Base-by-base conservation (phyloP, 2,329 filamentous ascomycete species). In the Botrytis deweyae region DNA sequence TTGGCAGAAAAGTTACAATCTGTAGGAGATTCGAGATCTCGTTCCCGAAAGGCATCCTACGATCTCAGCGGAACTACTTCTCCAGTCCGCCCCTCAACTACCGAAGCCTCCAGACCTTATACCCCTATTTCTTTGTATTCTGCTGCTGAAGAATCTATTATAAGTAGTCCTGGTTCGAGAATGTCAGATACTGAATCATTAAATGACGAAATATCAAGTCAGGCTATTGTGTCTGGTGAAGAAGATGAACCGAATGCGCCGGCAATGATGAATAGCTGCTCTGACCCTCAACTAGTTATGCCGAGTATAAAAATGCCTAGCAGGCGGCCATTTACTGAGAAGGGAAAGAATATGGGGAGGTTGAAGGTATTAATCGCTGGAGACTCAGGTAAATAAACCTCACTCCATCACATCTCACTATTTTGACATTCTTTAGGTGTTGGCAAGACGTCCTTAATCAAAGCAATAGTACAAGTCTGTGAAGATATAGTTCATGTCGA, bases 401-500 rank as follows among this genome's bases (percentile, higher is more conserved):
- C 68, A 25, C 25, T 36, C 42, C 55, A 16, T 66, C 67, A 25
- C 29, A 40, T 38, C 63, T 62, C 63, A n/a, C 42, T 70, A 5
- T 61, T 16, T 77, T 79, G 71, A 79, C 69, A 72, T 68, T 66
- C 52, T 62, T 55, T 75, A 95, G 94, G 92, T 42, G 87, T 92
- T 65, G 96, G 96, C 52, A 98, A 98, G 84, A 95, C 94, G 1
- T 95, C 93, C 5, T 87, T 98, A 68, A 92, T 98, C 78, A 93
- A 92, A 80, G 93, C 94, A 3, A 93, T 99, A 64, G 90, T 97
- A 25, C 94, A 97, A 80, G 87, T 86, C 5, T 97, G 94, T 81
- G 90, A 95, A 80, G 93, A 98, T 80, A 97, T 99, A 76, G 95
- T 98, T 3, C 95, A 99, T 81, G 90, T 97, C 71, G 95, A 98